Conservation (phyloP, 352 stramenopile genomes). For the Globisporangium cystogenes region DNA sequence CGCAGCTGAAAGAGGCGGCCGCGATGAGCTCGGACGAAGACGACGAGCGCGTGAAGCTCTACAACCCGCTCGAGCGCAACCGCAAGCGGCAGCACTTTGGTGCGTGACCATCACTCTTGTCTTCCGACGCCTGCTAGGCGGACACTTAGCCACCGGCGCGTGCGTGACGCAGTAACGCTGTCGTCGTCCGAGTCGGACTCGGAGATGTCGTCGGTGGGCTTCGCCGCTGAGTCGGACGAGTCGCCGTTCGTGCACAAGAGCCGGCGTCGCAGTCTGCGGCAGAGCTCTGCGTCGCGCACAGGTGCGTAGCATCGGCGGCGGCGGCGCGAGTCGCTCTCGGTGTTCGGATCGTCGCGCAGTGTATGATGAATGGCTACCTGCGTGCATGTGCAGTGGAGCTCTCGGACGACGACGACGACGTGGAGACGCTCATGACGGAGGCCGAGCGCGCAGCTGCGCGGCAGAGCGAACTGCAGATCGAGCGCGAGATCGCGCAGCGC, state of each 20-base stretch:
- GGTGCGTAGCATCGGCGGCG: conserved; percentile 8
- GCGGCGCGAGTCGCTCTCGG: background rate
- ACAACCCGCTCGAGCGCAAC: conserved; percentile 62
- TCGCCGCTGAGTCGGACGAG: conserved; percentile 13
- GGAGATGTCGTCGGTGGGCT: conserved; percentile 1
- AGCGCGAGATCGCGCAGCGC: conserved; percentile 44
- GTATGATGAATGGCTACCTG: too few species aligned
- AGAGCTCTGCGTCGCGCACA: conserved; percentile 12
- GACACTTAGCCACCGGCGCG: too few species aligned
- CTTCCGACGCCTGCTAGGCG: background rate
- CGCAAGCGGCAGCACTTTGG: conserved; percentile 60
- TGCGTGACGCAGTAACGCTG: conserved; percentile 17
- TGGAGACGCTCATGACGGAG: conserved; percentile 28
- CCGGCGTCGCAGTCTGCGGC: conserved; percentile 8
- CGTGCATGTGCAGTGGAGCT: conserved; percentile 12
- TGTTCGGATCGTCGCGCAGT: background rate
- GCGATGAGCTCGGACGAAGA: conserved; percentile 59
- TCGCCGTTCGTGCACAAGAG: conserved; percentile 16
- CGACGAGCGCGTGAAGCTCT: conserved; percentile 56
- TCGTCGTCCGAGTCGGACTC: conserved; percentile 39
- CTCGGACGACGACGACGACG: conserved; percentile 25
- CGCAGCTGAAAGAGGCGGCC: too few species aligned
- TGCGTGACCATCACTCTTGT: conserved; percentile 14
- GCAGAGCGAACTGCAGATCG: conserved; percentile 30
- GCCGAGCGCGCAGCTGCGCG: conserved; percentile 30